Evolutionary conservation across 2,329 filamentous ascomycete genomes (phyloP), one percentile per base, ranked within the genome.

Genomic region (Pyrenochaeta sp.): DNA sequence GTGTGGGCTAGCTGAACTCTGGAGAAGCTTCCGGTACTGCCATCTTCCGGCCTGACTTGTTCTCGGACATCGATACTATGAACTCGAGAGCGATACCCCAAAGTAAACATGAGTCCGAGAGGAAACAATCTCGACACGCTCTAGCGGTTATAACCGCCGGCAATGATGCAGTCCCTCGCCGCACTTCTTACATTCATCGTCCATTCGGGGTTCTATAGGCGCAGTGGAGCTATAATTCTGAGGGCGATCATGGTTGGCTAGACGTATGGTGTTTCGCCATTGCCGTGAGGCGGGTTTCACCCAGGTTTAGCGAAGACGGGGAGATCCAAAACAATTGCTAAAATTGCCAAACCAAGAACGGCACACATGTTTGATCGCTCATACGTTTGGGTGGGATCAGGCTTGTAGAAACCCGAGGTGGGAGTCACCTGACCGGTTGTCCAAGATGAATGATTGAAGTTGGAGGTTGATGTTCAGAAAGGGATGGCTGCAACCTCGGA

Each of bases 251-350:
- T 35, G 45, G 42, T 46, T 52, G 37, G 29, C 35, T 42, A 52
- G 43, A 46, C 41, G 41, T 26, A 15, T 27, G 38, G 45, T 48
- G 62, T 66, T 65, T 66, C 54, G 56, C 39, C 43, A 48, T 39
- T 13, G 40, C 29, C 34, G 39, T 32, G 34, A 46, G 32, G 30
- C 24, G 47, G 28, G 60, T 65, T 64, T 64, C 59, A 41, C 21
- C 27, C 18, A 19, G n/a, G 26, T 10, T 21, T 21, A 26, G 10
- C 26, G 41, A n/a, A 30, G 38, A 17, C 11, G 22, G 30, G 20
- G 39, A 35, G 8, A 21, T 17, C 26, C 14, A 21, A 27, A 27
- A 27, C 24, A n/a, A n/a, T n/a, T n/a, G n/a, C 23, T 43, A 48
- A 47, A 43, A 19, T 34, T 7, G 28, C 22, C 26, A 23, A 26